Evolutionary conservation across 1,139 yeast species (phyloP).

Genomic region (Suhomyces coccinellae): DNA sequence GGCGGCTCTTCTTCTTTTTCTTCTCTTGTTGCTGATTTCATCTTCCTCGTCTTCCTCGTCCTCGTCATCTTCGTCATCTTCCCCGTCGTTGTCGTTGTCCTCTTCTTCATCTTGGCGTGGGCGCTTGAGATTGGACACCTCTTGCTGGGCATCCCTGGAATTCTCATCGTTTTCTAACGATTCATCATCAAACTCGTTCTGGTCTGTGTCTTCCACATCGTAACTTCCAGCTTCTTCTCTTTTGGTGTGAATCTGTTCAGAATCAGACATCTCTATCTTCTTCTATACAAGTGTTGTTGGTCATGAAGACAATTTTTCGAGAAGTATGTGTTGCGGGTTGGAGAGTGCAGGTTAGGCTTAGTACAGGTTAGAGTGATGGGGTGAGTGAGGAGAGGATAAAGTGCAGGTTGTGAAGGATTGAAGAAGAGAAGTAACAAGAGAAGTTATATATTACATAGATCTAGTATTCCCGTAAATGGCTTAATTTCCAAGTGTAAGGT

Average conservation of each 20-base stretch:
- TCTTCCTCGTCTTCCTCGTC: conserved; percentile 66
- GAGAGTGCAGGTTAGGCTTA: conserved; percentile 1
- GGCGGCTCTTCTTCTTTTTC: conserved; percentile 68
- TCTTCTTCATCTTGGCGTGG: conserved; percentile 14
- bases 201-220: conserved; percentile 33
- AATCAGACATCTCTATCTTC: conserved; percentile 10
- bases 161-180: conserved; percentile 13
- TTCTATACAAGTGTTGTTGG: conserved; percentile 5
- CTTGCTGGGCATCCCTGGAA: conserved; percentile 12
- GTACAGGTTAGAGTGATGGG: background rate
- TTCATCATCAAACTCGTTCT: conserved; percentile 51
- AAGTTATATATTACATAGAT: background rate
- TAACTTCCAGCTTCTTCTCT: conserved; percentile 18
- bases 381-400: background rate
- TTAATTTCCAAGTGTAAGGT: too few relatives aligned
- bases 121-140: conserved; percentile 10
- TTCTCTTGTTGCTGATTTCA: conserved; percentile 46
- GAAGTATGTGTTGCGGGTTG: conserved; percentile 2
- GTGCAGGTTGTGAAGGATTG: background rate
- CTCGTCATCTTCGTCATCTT: conserved; percentile 36
- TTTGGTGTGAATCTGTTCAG: conserved; percentile 11
- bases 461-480: too few relatives aligned
- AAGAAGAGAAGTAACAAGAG: too few relatives aligned
- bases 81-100: conserved; percentile 18
- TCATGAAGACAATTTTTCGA: conserved; percentile 9